Conservation (phyloP, 352 stramenopile genomes). For the Aphanomyces euteiches region DNA sequence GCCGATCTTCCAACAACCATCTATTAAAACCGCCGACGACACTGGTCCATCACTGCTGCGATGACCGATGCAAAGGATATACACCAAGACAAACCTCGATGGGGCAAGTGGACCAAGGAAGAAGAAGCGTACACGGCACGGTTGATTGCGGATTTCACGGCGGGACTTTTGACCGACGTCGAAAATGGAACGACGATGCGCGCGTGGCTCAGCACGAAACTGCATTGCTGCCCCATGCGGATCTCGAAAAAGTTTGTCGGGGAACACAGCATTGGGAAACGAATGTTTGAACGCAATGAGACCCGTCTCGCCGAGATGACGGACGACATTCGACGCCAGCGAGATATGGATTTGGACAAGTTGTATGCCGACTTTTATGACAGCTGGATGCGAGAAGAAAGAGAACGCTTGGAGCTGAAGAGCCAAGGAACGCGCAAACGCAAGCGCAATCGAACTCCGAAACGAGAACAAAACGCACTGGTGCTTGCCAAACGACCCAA, state of each 20-base stretch:
- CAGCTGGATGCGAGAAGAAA: slow-evolving; percentile 71
- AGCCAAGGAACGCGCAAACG: slow-evolving; percentile 22
- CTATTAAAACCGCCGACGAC: background rate
- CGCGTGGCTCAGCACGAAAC: slow-evolving; percentile 80
- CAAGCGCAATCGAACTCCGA: slow-evolving; percentile 5
- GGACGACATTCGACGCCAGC: slow-evolving; percentile 52
- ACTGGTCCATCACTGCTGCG: background rate
- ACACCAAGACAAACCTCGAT: slow-evolving; percentile 38
- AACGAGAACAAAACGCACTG: background rate
- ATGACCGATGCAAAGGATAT: background rate
- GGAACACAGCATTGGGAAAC: slow-evolving; percentile 78
- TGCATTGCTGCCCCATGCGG: slow-evolving; percentile 91
- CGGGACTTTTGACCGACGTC: slow-evolving; percentile 61
- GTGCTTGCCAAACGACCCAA: background rate
- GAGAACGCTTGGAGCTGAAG: slow-evolving; percentile 23
- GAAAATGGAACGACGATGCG: slow-evolving; percentile 75
- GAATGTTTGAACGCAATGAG: slow-evolving; percentile 55
- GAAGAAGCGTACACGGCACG: slow-evolving; percentile 73
- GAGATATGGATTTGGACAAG: slow-evolving; percentile 39
- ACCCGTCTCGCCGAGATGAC: slow-evolving; percentile 45
- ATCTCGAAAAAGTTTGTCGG: slow-evolving; percentile 93
- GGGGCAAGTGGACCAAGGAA: slow-evolving; percentile 77
- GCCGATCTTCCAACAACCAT: background rate
- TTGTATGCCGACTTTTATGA: slow-evolving; percentile 60
- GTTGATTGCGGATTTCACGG: slow-evolving; percentile 67